These are phyloP conservation scores for Capronia epimyces DNA, from an alignment of 2,329 filamentous ascomycete genomes.

Conservation along the genomic window DNA sequence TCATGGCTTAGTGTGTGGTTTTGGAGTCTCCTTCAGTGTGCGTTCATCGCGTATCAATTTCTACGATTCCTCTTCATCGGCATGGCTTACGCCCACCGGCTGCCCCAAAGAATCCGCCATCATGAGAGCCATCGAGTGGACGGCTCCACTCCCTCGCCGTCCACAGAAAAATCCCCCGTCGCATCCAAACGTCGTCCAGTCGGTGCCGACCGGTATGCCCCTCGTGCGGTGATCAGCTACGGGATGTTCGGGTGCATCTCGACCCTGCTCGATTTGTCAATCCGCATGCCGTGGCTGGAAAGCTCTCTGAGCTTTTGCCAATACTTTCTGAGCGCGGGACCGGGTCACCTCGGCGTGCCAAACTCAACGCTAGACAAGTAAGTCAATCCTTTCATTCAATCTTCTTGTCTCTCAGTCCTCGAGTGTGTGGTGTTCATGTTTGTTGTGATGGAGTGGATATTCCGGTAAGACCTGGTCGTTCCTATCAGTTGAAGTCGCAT, in stretches of 20 bases:
- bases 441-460: constrained; percentile 8
- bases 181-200: constrained; percentile 8
- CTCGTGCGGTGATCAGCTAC: constrained; percentile 67
- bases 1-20: constrained; percentile 38
- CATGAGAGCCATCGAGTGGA: constrained; percentile 10
- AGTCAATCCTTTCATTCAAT: constrained; percentile 45
- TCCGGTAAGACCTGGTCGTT: constrained; percentile 2
- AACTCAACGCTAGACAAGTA: constrained; percentile 87
- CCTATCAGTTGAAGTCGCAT: constrained; percentile 22
- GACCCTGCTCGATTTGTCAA: constrained; percentile 65
- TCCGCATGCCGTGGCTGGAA: constrained; percentile 85
- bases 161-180: constrained; percentile 6
- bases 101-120: constrained; percentile 26
- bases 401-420: constrained; percentile 29
- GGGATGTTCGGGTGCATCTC: constrained; percentile 68
- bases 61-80: constrained; percentile 57
- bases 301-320: constrained; percentile 71
- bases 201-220: constrained; percentile 33
- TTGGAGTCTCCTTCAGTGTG: constrained; percentile 50
- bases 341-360: constrained; percentile 66
- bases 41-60: constrained; percentile 52
- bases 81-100: constrained; percentile 21
- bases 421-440: neutral
- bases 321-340: constrained; percentile 66
- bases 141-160: constrained; percentile 11